These are phyloP conservation scores for Balansia obtecta DNA, from an alignment of 2,329 filamentous ascomycete species.

Conservation along the genomic window DNA sequence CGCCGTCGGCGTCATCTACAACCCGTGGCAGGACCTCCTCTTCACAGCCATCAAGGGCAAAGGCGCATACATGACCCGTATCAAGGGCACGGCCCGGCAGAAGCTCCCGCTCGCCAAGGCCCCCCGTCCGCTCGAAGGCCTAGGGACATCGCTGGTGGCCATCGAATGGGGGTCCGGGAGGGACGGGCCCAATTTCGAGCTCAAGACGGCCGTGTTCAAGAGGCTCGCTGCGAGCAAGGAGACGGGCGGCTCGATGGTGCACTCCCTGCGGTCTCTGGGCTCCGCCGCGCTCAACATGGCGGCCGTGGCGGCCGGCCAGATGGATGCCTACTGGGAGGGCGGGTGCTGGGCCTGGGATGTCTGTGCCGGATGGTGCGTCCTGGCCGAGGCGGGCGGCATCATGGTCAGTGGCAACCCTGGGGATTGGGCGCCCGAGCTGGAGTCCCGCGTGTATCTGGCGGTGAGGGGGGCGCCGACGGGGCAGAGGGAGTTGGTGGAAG, in stretches of 20 bases:
- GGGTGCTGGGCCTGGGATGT: slow-evolving; percentile 83
- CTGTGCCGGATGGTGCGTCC: slow-evolving; percentile 67
- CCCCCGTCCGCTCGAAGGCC: slow-evolving; percentile 43
- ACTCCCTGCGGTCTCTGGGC: slow-evolving; percentile 57
- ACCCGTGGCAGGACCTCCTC: slow-evolving; percentile 58
- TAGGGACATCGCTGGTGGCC: slow-evolving; percentile 53
- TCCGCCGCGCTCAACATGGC: slow-evolving; percentile 67
- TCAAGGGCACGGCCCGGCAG: slow-evolving; percentile 24
- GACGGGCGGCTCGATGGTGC: slow-evolving; percentile 62
- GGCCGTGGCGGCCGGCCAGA: slow-evolving; percentile 54
- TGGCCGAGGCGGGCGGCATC: slow-evolving; percentile 60
- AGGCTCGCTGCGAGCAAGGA: slow-evolving; percentile 45
- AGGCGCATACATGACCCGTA: slow-evolving; percentile 48
- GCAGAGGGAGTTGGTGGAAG: slow-evolving; percentile 49
- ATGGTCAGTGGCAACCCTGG: slow-evolving; percentile 65
- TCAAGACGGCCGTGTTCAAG: slow-evolving; percentile 56
- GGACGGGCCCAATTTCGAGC: slow-evolving; percentile 55
- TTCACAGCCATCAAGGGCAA: slow-evolving; percentile 56
- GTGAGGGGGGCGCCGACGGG: slow-evolving; percentile 46
- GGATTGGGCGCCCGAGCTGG: slow-evolving; percentile 51
- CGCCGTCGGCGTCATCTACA: slow-evolving; percentile 65
- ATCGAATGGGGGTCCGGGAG: slow-evolving; percentile 65
- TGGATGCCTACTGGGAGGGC: slow-evolving; percentile 72
- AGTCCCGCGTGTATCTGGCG: slow-evolving; percentile 49
- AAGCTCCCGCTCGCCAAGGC: slow-evolving; percentile 28